phyloP scores from a whole-genome alignment of 306 rosid genomes.

The Senna tora region DNA sequence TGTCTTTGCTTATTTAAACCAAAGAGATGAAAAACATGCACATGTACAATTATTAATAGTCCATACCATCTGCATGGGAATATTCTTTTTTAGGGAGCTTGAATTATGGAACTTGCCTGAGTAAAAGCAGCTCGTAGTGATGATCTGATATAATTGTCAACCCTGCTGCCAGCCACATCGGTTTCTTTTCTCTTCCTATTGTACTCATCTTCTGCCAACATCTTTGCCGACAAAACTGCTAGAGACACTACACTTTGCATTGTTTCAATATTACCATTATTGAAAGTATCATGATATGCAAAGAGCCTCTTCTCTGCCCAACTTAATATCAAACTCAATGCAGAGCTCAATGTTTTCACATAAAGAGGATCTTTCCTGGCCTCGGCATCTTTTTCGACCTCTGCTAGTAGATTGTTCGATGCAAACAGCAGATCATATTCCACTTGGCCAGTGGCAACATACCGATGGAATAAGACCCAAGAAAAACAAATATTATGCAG shows the following conservation, averaged over 20 bases:
- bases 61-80: slow-evolving; percentile 14
- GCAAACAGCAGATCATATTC: slow-evolving; percentile 85
- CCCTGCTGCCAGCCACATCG: slow-evolving; percentile 54
- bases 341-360: slow-evolving; percentile 56
- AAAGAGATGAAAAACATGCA: background rate
- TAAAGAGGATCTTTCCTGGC: slow-evolving; percentile 55
- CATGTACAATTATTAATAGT: slow-evolving; percentile 23
- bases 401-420: slow-evolving; percentile 69
- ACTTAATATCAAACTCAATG: slow-evolving; percentile 53
- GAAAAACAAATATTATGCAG: slow-evolving; percentile 86
- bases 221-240: slow-evolving; percentile 71
- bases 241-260: slow-evolving; percentile 76
- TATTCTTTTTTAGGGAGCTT: slow-evolving; percentile 36
- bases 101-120: slow-evolving; percentile 72
- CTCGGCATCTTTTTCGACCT: slow-evolving; percentile 71
- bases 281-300: slow-evolving; percentile 69
- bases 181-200: slow-evolving; percentile 53
- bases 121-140: slow-evolving; percentile 69
- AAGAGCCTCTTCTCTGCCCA: slow-evolving; percentile 91
- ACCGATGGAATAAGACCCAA: slow-evolving; percentile 84
- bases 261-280: slow-evolving; percentile 69
- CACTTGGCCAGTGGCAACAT: slow-evolving; percentile 70
- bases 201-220: slow-evolving; percentile 57
- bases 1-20: background rate
- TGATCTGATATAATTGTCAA: slow-evolving; percentile 81